phyloP scores from a whole-genome alignment of 2,329 filamentous ascomycete genomes.

The Cytospora paraplurivora region DNA sequence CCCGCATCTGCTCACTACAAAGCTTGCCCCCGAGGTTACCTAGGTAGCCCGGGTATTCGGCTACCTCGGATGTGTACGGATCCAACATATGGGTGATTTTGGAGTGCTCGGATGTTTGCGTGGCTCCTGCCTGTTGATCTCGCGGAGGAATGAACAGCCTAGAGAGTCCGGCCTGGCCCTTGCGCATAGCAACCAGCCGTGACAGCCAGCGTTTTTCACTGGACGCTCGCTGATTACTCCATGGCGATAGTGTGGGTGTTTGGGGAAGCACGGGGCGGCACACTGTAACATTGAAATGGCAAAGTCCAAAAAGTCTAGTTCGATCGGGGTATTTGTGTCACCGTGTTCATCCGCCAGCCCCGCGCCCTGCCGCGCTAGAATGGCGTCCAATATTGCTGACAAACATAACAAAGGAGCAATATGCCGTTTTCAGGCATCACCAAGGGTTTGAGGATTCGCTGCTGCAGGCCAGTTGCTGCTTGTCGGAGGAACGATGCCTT shows the following conservation, averaged over 20 bases:
- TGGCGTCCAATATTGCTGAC: constrained; percentile 6
- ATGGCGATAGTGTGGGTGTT: neutral
- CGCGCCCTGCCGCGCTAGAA: neutral
- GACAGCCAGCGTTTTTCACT: neutral
- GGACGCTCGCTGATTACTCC: neutral
- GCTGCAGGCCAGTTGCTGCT: neutral
- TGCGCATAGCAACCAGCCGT: neutral
- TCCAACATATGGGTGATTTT: neutral
- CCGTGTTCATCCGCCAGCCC: constrained; percentile 5
- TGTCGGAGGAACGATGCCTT: neutral
- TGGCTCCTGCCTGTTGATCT: neutral
- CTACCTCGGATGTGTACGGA: neutral
- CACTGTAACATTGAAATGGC: no score
- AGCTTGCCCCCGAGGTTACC: neutral
- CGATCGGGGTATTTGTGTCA: neutral
- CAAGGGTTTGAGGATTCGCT: neutral
- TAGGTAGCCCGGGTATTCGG: neutral
- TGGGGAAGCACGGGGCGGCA: neutral
- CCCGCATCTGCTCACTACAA: neutral
- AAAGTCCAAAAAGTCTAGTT: neutral
- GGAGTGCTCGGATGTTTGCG: neutral
- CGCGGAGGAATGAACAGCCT: neutral
- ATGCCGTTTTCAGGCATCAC: neutral
- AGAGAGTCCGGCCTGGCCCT: neutral
- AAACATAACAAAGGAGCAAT: neutral